Evolutionary conservation across 2,329 filamentous ascomycete species (phyloP), one percentile per base, ranked within the genome.

Genomic region (Cordyceps cicadae): DNA sequence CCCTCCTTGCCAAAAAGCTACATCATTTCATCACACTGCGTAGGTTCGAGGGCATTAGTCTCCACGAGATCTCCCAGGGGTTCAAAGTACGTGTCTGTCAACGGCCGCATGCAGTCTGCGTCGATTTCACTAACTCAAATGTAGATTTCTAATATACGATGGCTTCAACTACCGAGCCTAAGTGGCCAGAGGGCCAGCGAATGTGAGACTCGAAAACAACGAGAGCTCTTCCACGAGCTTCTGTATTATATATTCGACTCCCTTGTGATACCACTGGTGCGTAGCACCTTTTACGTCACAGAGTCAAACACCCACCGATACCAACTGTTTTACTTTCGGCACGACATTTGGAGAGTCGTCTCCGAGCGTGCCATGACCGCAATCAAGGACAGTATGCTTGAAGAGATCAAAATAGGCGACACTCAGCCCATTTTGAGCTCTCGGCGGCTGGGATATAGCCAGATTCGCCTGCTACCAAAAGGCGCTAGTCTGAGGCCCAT

Each of bases 221-320:
- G 76, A 29, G 89, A 97, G 68, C 79, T 97, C 0, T 83, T 97
- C 54, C 75, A 86, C 58, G 94, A 99, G 71, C 86, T 97, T 62
- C 68, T 97, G 7, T 97, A 97, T 75, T 99, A 92, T 70, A 66
- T 96, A 4, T 94, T 99, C 68, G 94, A 99, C 72, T 97, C 92
- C 0, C 79, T 97, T 24, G 70, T 99, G 60, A 89, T 97, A 67
- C 93, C 94, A 11, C 79, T 99, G 8, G 82, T 97, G 53, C 85
- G 90, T 39, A 86, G 84, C 64, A 92, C 94, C 68, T 99, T 99
- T 68, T 93, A 97, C 69, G 89, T 97, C 43, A 99, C 94, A 0
- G 94, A 99, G 71, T 94, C 92, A 0, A 92, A 85, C 64, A 79
- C 80, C 1, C 85, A 96, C 69, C 86, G 88, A 17, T 91, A 94